These are phyloP conservation scores for Solanum verrucosum DNA, from an alignment of 257 asterid genomes.

Conservation along the genomic window DNA sequence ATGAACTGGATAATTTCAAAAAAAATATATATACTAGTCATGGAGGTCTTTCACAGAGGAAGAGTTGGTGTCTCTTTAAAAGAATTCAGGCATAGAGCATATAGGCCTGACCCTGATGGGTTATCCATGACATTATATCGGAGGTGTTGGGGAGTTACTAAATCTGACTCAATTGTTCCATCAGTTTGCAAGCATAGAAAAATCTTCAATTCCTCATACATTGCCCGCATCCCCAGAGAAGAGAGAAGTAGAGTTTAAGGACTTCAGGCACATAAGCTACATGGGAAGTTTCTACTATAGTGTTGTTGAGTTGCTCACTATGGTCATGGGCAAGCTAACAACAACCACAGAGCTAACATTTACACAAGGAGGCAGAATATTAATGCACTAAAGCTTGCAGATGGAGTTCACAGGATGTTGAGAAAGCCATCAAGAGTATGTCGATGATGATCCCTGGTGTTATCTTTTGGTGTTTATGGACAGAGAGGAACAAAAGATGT, in stretches of 20 bases:
- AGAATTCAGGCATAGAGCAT: neutral
- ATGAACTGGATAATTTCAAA: neutral
- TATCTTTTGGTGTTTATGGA: no score
- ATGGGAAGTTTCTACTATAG: neutral
- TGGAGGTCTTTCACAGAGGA: neutral
- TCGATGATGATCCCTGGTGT: no score
- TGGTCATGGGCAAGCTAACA: neutral
- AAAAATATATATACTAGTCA: neutral
- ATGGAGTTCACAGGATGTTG: no score
- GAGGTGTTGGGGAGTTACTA: neutral
- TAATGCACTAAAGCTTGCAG: neutral
- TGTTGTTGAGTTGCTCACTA: neutral
- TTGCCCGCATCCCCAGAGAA: neutral
- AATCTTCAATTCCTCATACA: neutral
- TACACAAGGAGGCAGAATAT: neutral
- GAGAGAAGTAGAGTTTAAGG: neutral
- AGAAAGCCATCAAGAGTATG: no score
- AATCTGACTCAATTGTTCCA: neutral
- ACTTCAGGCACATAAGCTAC: neutral
- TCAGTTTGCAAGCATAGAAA: neutral
- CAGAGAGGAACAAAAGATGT: no score
- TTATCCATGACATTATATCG: neutral
- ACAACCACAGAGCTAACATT: neutral
- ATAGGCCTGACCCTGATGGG: neutral
- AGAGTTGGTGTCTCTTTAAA: neutral